Evolutionary conservation across 768 basidiomycete species (phyloP).

Genomic region (Tephrocybe sp.): DNA sequence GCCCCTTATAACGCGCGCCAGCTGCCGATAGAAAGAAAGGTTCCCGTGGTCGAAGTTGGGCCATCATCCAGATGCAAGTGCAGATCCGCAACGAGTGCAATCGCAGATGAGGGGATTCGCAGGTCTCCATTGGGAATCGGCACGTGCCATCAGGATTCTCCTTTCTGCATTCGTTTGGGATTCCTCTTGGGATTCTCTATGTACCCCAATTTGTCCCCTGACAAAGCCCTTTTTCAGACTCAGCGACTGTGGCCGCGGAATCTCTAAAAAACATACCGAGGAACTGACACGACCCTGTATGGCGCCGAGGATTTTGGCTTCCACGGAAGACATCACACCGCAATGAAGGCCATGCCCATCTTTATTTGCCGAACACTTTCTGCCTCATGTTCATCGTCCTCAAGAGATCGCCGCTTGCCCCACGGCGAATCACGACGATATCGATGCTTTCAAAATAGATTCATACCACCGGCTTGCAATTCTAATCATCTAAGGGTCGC

Average conservation of each 20-base stretch:
- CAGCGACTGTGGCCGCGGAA: conserved; percentile 6
- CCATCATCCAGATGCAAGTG: conserved; percentile 13
- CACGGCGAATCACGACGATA: neutral
- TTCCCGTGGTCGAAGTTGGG: conserved; percentile 30
- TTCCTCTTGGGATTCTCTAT: neutral
- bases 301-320: neutral
- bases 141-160: conserved; percentile 16
- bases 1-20: conserved; percentile 26
- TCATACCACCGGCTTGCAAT: neutral
- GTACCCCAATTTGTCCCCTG: neutral
- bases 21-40: conserved; percentile 31
- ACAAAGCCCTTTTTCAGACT: neutral
- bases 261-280: conserved; percentile 11
- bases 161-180: neutral
- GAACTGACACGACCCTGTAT: neutral
- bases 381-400: neutral
- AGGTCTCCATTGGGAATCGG: conserved; percentile 10
- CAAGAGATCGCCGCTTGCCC: neutral
- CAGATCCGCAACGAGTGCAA: conserved; percentile 36
- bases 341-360: neutral
- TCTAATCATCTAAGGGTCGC: neutral
- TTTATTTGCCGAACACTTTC: neutral
- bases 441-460: neutral
- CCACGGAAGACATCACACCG: neutral
- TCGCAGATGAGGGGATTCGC: conserved; percentile 21